Evolutionary conservation across 148 eudicot genomes (phyloP), one percentile per base, ranked within the genome.

Genomic region (Polygonum aviculare): DNA sequence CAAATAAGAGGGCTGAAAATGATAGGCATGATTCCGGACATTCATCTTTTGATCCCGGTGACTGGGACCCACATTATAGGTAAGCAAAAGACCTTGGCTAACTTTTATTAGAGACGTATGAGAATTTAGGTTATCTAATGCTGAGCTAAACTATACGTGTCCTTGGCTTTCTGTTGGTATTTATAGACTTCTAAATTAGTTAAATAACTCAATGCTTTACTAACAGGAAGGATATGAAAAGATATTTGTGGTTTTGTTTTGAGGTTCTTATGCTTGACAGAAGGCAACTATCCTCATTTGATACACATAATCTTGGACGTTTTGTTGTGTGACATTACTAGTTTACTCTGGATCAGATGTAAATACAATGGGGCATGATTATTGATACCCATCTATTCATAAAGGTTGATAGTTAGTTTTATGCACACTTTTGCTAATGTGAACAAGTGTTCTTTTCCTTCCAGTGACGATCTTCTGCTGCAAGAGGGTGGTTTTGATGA

Each of bases 1-100:
- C 82, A 80, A 63, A 77, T 18, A 83, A 81, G 76, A 82, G 79
- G 70, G 71, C 76, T 79, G 80, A 74, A 65, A 78, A 77, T 75
- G 94, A 88, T 60, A 86, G 86, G 76, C 84, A 76, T 60, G 97
- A 88, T 79, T 74, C 86, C 31, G 74, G 83, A 71, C 72, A 78
- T 65, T 78, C 85, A 50, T 80, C 86, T 74, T 97, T 96, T 80
- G 97, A 89, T 86, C 99, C 99, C 59, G 94, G 89, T 59, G 97
- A 95, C 79, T 95, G 99, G 99, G 99, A 95, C 86, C 99, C 99
- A 77, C 89, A 95, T 82, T 95, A 92, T 81, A 92, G 97, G 99
- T 95, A 88, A 83, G 82, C 47, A 45, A 75, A 19, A 36, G 69
- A 57, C 18, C 1, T 2, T 16, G 57, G 1, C 5, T 16, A 15